These are phyloP conservation scores for Asterionellopsis glacialis DNA, from an alignment of 108 stramenopile species.

Conservation along the genomic window DNA sequence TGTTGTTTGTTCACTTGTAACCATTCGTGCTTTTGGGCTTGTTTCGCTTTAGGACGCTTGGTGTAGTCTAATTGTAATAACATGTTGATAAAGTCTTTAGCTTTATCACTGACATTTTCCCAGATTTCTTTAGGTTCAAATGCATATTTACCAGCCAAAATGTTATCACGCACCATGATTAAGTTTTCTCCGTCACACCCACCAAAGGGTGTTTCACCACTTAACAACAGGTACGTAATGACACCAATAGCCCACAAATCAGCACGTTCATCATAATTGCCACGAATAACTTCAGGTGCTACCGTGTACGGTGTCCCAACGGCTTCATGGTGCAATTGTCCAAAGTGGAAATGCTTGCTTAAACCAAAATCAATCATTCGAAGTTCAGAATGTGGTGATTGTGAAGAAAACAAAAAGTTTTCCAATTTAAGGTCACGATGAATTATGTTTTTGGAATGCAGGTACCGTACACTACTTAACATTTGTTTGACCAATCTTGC, in stretches of 20 bases:
- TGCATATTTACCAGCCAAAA: conserved; percentile 28
- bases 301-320: conserved; percentile 89
- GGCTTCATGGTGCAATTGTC: conserved; percentile 60
- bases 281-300: conserved; percentile 85
- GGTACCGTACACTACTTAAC: conserved; percentile 81
- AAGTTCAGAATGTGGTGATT: conserved; percentile 45
- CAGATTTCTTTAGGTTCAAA: conserved; percentile 78
- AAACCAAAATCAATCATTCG: conserved; percentile 91
- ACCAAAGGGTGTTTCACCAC: conserved; percentile 85
- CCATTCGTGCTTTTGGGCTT: conserved; percentile 68
- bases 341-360: conserved; percentile 71
- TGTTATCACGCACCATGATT: conserved; percentile 16
- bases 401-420: conserved; percentile 42
- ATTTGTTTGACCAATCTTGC: conserved; percentile 81
- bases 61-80: conserved; percentile 59
- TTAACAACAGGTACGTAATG: conserved; percentile 79
- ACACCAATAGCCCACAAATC: conserved; percentile 90
- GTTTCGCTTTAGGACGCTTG: conserved; percentile 61
- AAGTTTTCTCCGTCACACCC: conserved; percentile 73
- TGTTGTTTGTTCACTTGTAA: conserved; percentile 33
- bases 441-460: conserved; percentile 89
- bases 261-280: conserved; percentile 71
- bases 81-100: conserved; percentile 60
- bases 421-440: conserved; percentile 94
- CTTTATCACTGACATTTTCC: conserved; percentile 58